phyloP scores from a whole-genome alignment of 2,329 filamentous ascomycete species.

The Penicillium sp. region DNA sequence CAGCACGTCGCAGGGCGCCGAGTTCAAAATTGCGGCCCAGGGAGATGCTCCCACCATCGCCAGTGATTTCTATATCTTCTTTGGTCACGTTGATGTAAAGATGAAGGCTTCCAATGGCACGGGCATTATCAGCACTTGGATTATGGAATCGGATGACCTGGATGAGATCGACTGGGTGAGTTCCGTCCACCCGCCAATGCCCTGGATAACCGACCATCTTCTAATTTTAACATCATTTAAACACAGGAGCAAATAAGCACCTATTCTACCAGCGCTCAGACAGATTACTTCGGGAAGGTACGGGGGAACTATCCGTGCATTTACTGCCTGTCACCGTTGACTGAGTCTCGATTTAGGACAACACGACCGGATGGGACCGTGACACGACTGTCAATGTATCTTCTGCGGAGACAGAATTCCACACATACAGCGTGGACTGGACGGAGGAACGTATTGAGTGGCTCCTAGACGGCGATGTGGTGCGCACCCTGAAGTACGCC shows the following conservation, averaged over 20 bases:
- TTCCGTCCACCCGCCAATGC: no score
- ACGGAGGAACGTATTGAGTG: constrained; percentile 62
- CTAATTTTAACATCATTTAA: no score
- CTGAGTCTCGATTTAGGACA: no score
- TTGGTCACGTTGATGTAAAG: constrained; percentile 80
- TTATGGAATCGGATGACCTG: constrained; percentile 83
- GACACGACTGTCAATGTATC: constrained; percentile 69
- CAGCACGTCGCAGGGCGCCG: constrained; percentile 69
- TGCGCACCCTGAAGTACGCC: constrained; percentile 62
- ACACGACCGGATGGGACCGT: constrained; percentile 74
- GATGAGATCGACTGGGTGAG: constrained; percentile 98
- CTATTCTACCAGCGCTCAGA: constrained; percentile 53
- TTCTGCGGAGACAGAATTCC: constrained; percentile 53
- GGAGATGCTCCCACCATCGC: constrained; percentile 83
- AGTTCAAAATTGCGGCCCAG: constrained; percentile 71
- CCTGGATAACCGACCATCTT: no score
- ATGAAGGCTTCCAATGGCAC: constrained; percentile 82
- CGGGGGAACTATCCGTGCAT: no score
- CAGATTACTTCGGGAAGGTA: constrained; percentile 98
- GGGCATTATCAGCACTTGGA: constrained; percentile 87
- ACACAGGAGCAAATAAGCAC: constrained; percentile 40
- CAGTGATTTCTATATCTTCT: constrained; percentile 98
- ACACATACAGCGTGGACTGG: constrained; percentile 61
- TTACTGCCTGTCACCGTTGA: no score
- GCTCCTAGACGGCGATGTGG: constrained; percentile 60